Evolutionary conservation across 2,329 filamentous ascomycete species (phyloP).

Genomic region (Shiraia bambusicola): DNA sequence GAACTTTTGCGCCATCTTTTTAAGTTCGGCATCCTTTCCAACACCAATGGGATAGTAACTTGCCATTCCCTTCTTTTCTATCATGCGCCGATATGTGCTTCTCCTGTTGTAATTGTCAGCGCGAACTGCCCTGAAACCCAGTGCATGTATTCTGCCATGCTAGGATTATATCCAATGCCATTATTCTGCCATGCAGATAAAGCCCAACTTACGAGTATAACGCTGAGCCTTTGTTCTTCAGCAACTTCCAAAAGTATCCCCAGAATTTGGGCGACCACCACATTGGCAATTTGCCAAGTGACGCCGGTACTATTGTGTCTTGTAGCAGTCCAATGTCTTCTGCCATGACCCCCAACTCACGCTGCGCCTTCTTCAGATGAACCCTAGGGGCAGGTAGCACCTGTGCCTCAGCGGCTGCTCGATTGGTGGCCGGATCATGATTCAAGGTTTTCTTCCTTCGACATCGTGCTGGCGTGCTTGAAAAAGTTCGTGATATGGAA

Average conservation of each 20-base stretch:
- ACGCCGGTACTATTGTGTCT: constrained; percentile 21
- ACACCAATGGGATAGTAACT: constrained; percentile 17
- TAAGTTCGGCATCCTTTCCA: constrained; percentile 11
- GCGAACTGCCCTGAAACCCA: too few species aligned
- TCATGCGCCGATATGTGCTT: constrained; percentile 14
- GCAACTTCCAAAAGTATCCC: constrained; percentile 21
- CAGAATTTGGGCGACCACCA: constrained; percentile 8
- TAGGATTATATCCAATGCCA: too few species aligned
- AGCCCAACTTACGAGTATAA: constrained; percentile 19
- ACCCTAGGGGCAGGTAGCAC: constrained; percentile 14
- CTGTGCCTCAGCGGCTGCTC: constrained; percentile 8
- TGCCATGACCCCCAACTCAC: constrained; percentile 9
- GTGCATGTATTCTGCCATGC: background rate
- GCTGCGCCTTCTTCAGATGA: constrained; percentile 5
- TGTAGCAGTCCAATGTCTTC: constrained; percentile 30
- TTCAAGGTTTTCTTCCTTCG: constrained; percentile 7
- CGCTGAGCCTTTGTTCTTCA: constrained; percentile 18
- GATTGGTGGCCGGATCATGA: constrained; percentile 10
- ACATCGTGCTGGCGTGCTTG: constrained; percentile 21
- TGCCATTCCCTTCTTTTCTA: constrained; percentile 15
- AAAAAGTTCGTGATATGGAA: constrained; percentile 23
- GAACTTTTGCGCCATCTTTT: constrained; percentile 55
- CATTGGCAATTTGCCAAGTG: constrained; percentile 13
- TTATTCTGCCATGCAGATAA: background rate
- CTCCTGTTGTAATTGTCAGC: constrained; percentile 14